A percentile compares a stretch with the other conserved stretches of the same genome.
Conservation (phyloP, 148 eudicot genomes). For the Heliamphora exappendiculata region DNA sequence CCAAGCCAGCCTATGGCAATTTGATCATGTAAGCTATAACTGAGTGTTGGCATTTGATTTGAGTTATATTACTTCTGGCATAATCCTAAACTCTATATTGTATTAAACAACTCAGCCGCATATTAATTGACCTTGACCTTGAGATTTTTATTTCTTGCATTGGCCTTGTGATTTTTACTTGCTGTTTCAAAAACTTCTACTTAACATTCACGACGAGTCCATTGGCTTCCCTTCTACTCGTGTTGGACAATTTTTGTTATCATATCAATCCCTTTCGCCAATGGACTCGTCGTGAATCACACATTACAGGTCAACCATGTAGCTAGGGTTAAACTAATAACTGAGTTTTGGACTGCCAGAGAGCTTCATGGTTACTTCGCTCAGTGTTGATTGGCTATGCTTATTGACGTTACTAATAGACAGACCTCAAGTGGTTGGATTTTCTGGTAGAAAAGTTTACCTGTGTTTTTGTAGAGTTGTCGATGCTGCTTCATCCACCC, state of each 20-base stretch:
- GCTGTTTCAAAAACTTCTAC: not conserved
- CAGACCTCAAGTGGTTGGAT: not conserved
- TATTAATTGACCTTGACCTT: not conserved
- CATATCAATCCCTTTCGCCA: no score
- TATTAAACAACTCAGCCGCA: not conserved
- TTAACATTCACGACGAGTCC: not conserved
- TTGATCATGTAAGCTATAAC: not conserved
- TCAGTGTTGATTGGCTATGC: not conserved
- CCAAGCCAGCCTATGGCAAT: not conserved
- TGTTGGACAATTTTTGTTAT: no score
- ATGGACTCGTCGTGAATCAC: not conserved
- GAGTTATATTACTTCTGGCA: not conserved
- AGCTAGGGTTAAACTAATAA: not conserved
- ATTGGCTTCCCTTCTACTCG: no score
- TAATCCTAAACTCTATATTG: not conserved
- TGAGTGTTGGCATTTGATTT: not conserved
- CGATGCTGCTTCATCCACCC: not conserved
- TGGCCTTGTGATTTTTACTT: no score
- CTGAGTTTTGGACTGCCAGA: not conserved
- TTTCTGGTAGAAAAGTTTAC: not conserved
- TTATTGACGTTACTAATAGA: not conserved
- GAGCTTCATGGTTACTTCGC: not conserved
- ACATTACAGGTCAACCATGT: not conserved
- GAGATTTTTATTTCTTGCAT: not conserved
- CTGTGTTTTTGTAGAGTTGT: not conserved